Conservation (phyloP, 192 early-diverging fungal species). For the Oehlia diaphana region DNA sequence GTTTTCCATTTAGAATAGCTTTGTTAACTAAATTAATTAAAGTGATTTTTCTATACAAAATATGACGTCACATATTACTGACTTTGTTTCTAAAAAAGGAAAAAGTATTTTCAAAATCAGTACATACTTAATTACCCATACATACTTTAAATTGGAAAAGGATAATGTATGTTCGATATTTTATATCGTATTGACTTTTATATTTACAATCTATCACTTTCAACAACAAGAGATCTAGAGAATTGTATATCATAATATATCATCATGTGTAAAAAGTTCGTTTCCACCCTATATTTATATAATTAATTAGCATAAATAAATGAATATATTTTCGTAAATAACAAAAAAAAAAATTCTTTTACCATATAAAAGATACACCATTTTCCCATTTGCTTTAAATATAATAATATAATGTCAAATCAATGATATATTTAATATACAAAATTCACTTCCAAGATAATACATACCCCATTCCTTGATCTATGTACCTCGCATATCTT, state of each 20-base stretch:
- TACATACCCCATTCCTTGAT: background rate
- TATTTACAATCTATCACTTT: no score
- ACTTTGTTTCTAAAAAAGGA: background rate
- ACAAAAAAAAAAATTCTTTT: background rate
- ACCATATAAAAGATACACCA: conserved; percentile 22
- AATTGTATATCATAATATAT: background rate
- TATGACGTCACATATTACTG: background rate
- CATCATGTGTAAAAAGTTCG: background rate
- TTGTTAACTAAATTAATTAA: background rate
- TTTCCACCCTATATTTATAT: background rate
- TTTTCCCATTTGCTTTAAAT: background rate
- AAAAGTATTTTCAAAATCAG: background rate
- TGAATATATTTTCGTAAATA: background rate
- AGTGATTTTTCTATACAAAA: background rate
- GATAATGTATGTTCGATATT: no score
- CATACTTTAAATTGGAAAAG: no score
- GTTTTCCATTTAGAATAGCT: background rate
- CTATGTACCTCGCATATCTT: conserved; percentile 13
- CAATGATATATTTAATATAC: background rate
- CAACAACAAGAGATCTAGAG: no score
- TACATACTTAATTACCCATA: background rate
- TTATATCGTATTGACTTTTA: no score
- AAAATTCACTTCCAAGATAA: background rate
- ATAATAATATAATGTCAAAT: background rate
- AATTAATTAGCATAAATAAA: background rate